phyloP scores from a whole-genome alignment of 1,139 yeast genomes.

The Magnusiomyces magnusii region DNA sequence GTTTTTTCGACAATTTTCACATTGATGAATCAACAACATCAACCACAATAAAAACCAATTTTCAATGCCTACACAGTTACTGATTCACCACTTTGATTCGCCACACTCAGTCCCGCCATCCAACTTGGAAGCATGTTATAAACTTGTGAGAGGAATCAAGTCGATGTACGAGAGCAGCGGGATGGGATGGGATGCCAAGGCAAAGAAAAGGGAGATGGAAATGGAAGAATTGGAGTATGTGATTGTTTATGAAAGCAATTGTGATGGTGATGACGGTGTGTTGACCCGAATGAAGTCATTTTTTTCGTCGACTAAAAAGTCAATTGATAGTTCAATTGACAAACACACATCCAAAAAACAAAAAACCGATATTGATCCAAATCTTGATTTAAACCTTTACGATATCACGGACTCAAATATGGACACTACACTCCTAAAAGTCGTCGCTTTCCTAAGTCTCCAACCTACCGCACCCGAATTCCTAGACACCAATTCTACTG shows the following conservation, averaged over 20 bases:
- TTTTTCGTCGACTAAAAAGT: background rate
- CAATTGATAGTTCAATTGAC: background rate
- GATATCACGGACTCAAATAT: background rate
- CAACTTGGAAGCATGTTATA: constrained; percentile 23
- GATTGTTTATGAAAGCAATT: constrained; percentile 16
- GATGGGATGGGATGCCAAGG: constrained; percentile 37
- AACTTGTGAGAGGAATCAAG: constrained; percentile 24
- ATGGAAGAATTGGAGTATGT: constrained; percentile 40
- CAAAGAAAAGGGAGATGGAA: constrained; percentile 42
- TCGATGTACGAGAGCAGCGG: constrained; percentile 34
- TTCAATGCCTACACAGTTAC: no score
- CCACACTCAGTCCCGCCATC: no score
- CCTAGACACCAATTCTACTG: constrained; percentile 3
- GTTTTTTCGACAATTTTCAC: no score
- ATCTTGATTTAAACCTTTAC: background rate
- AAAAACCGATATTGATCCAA: background rate
- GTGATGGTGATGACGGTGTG: background rate
- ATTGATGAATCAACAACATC: no score
- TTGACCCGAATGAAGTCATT: background rate
- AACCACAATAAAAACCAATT: no score
- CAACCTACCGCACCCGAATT: constrained; percentile 31
- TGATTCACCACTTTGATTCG: no score
- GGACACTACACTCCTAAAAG: constrained; percentile 5
- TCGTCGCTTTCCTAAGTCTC: constrained; percentile 42
- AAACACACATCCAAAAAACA: background rate